Evolutionary conservation across 2,329 filamentous ascomycete genomes (phyloP).

Genomic region (Bipolaris bicolor): DNA sequence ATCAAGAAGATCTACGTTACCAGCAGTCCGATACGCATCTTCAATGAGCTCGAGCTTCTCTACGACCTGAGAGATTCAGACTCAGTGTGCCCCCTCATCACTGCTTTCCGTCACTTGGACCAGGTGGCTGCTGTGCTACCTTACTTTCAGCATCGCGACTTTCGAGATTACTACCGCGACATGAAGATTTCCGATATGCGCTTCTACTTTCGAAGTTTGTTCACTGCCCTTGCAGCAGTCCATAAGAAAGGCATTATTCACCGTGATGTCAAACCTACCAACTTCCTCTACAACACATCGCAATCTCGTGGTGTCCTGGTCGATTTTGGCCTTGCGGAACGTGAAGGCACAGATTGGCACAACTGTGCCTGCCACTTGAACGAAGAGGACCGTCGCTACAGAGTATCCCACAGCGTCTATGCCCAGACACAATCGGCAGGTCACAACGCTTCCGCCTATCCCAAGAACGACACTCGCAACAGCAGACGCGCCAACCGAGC

Average conservation of each 20-base stretch:
- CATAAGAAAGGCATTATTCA: constrained; percentile 87
- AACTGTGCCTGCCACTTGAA: constrained; percentile 81
- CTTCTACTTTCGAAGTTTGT: constrained; percentile 86
- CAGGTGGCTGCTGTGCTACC: constrained; percentile 94
- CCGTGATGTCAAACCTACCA: constrained; percentile 96
- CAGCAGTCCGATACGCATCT: constrained; percentile 87
- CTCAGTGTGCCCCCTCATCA: constrained; percentile 93
- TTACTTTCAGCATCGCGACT: constrained; percentile 95
- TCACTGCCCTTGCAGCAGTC: constrained; percentile 82
- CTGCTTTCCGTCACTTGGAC: constrained; percentile 91
- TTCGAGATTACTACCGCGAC: constrained; percentile 89
- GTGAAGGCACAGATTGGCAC: constrained; percentile 72
- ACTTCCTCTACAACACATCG: constrained; percentile 89
- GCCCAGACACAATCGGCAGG: constrained; percentile 57
- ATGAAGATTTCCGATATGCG: constrained; percentile 87
- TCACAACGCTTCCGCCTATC: constrained; percentile 68
- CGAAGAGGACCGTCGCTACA: constrained; percentile 64
- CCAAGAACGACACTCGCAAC: constrained; percentile 85
- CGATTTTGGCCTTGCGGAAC: constrained; percentile 96
- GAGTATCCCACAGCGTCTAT: constrained; percentile 64
- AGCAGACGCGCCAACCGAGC: constrained; percentile 92
- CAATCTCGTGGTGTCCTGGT: constrained; percentile 86
- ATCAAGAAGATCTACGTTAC: constrained; percentile 99
- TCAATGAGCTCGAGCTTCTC: constrained; percentile 94
- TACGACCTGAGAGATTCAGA: constrained; percentile 82